Evolutionary conservation across 352 stramenopile species (phyloP), one percentile per base, ranked within the genome.

Genomic region (Pythium oligandrum): DNA sequence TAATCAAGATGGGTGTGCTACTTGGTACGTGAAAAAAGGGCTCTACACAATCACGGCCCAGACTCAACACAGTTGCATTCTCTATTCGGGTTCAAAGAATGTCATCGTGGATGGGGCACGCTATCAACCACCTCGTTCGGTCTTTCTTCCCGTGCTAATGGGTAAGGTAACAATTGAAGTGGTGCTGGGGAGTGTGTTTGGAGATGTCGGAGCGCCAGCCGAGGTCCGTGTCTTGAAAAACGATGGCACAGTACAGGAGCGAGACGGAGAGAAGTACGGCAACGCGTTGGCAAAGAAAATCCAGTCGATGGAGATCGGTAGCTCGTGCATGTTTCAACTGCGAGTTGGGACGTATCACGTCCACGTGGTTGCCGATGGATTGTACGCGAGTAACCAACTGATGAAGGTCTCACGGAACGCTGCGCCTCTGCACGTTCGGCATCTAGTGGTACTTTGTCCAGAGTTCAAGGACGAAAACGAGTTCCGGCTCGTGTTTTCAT

Each of bases 81-180:
- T 84, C 6, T 89, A 86, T 48, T 89, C 78, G 2, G 70, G 74
- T 6, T 70, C 74, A 3, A 89, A 86, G 55, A 82, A 85, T 36
- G 66, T 89, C 4, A 64, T 89, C 2, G 78, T 86, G 2, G 76
- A 86, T 31, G 78, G 74, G 34, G 75, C 66, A n/a, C 64, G 78
- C 3, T 80, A 82, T 54, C 70, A 66, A 17, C 60, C 70, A 3
- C 70, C 74, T 2, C 65, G 53, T 32, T 85, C 63, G 17, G 77
- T 89, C 40, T 63, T 56, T 11, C 71, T 89, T 39, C 78, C 75
- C 0, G 73, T 89, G 8, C 55, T 89, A 4, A 68, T 89, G 6
- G 71, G 74, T 12, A 82, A 82, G 31, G 60, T 83, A 6, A 59
- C 51, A 11, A 60, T 87, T 35, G 68, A 78, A 3, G 57, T 40